phyloP scores from a whole-genome alignment of 805 yeast species.

The Kuraishia capsulata region DNA sequence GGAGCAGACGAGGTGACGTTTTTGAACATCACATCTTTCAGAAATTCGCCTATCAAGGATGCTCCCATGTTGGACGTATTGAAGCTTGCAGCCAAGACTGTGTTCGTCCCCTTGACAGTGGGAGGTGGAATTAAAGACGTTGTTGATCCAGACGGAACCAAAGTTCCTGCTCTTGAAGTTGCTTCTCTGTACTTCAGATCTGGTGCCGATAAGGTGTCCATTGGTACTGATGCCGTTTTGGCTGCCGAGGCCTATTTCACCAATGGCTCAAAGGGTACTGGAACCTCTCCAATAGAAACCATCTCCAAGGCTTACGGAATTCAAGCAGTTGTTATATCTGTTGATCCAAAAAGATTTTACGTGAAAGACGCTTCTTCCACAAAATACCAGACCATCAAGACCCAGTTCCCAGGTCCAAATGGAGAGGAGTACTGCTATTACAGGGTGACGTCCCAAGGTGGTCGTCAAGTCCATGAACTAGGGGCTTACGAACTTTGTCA shows the following conservation, averaged over 20 bases:
- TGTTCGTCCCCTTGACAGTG: conserved; percentile 94
- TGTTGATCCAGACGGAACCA: conserved; percentile 74
- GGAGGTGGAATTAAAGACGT: conserved; percentile 97
- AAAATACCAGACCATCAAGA: conserved; percentile 53
- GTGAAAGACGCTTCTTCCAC: conserved; percentile 54
- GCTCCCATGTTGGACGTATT: conserved; percentile 94
- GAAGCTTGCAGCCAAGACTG: conserved; percentile 72
- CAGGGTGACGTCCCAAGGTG: conserved; percentile 95
- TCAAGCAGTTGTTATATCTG: conserved; percentile 96
- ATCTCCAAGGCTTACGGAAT: conserved; percentile 88
- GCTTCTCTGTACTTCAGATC: conserved; percentile 89
- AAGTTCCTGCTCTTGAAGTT: conserved; percentile 78
- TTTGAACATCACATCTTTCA: conserved; percentile 88
- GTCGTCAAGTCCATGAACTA: conserved; percentile 77
- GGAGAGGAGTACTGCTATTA: conserved; percentile 89
- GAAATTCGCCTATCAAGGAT: conserved; percentile 88
- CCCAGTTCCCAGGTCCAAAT: conserved; percentile 68
- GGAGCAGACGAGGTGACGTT: conserved; percentile 98
- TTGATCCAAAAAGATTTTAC: conserved; percentile 91
- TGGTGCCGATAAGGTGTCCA: conserved; percentile 97
- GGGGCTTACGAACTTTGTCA: conserved; percentile 86
- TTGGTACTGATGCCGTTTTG: conserved; percentile 93
- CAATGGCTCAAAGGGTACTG: conserved; percentile 48
- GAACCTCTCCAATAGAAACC: conserved; percentile 85
- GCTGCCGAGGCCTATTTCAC: conserved; percentile 81